Evolutionary conservation across 2,329 filamentous ascomycete species (phyloP), one percentile per base, ranked within the genome.

Genomic region (Aspergillus puulaauensis): DNA sequence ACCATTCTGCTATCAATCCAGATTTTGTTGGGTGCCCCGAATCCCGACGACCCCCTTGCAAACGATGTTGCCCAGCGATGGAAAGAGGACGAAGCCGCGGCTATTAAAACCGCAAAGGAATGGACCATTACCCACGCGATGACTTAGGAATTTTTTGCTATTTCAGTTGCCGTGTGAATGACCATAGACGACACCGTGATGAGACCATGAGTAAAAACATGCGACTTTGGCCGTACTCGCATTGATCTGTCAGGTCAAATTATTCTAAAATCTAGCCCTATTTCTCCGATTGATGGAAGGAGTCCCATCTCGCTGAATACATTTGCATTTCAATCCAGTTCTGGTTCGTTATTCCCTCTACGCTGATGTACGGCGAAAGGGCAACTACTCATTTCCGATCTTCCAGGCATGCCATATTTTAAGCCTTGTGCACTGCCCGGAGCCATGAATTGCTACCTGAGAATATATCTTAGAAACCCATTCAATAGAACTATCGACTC

Each of bases 1-100:
- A 99, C 95, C 6, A 99, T 99, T 66, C 86, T 99, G n/a, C 87
- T 99, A 54, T 98, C 93, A 9, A 99, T 99, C 73, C 96, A 99
- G 77, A 95, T 95, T 51, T 84, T 99, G 23, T 87, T 99, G 14
- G 95, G 95, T 45, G 93, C 95, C 6, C 95, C 95, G 14, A 99
- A 99, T 77, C 95, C 96, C 31, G 95, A 99, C 70, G 95, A 99
- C 72, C 96, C 95, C n/a, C 86, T 99, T 43, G 96, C 95, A 50
- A 96, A 96, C 72, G 93, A 99, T 65, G 95, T 99, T 43, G 95
- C 95, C 37, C 96, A 98, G 81, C 88, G 89, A 72, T 99, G 95
- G 95, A 97, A 98, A 80, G 92, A 98, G 70, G 88, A 99, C 70
- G 91, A 98, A 77, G 87, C 87, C 63, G 91, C 90, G 48, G 95